Evolutionary conservation across 768 basidiomycete species (phyloP), one percentile per base, ranked within the genome.

Genomic region (Ephemerocybe angulata): DNA sequence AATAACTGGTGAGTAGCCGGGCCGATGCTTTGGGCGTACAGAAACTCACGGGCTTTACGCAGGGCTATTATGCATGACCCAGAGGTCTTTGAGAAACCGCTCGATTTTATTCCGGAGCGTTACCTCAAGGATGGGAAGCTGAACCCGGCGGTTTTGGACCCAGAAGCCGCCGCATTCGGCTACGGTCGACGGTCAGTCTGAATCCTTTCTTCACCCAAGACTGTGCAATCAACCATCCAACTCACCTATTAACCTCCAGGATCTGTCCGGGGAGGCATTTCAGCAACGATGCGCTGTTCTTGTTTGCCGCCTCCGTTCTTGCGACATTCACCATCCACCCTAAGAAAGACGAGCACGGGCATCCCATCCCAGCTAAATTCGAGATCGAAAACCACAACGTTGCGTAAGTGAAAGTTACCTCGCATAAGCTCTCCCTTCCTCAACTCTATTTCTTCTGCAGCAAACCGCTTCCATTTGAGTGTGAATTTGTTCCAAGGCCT

Each of bases 81-180:
- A 41, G 54, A 53, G 2, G 35, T 55, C 25, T 65, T 59, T 48
- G 35, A 57, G 2, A 43, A 61, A 17, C 64, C 64, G 2, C 50
- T 61, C 19, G 62, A 62, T 21, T 71, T 66, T 38, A 59, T 64
- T 19, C 71, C 70, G 1, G 69, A 70, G 21, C 61, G 68, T 5
- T 73, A 66, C 50, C 56, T 72, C 27, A 67, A 61, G 42, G 58
- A 61, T 24, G 58, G 57, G 4, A 58, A 66, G 40, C 56, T 63
- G 25, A 60, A 68, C 42, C 58, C 60, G 0, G 41, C 62, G 27
- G 61, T 62, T 12, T 59, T 62, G 35, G 60, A 68, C 50, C 67
- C 69, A 3, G 63, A 60, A 25, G 44, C 53, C n/a, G 63, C 67
- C 25, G 63, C 64, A 24, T 73, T 71, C 52, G 69, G 72, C 10